Evolutionary conservation across 2,329 filamentous ascomycete species (phyloP), one percentile per base, ranked within the genome.

Genomic region (Falciphora oryzae): DNA sequence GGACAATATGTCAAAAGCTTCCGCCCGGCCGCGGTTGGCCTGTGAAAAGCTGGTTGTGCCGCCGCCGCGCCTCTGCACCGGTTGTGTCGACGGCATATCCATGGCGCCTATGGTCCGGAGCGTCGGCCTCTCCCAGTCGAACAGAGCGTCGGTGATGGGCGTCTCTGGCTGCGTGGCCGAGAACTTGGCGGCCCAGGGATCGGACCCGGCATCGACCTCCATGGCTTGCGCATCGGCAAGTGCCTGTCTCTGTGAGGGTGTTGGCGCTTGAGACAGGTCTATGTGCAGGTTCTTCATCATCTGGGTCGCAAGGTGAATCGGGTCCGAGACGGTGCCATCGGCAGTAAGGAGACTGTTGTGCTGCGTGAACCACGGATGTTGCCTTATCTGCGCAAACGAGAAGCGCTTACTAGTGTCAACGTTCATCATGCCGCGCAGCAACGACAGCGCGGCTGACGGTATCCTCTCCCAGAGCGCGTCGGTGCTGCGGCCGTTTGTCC

Each of bases 331-430:
- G 68, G 83, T 86, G 69, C 94, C 94, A 66, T 93, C 89, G 0
- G 84, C 73, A 4, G 88, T 87, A 62, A 98, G 82, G 70, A 93
- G 89, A 38, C 83, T 84, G 75, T 98, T 99, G 66, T 83, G 83
- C 59, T 92, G 85, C 4, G 92, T 97, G 74, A 92, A 97, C 95
- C 95, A 99, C 1, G 93, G 94, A 76, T 99, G 95, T 68, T 91
- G 88, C 66, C 92, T 90, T 68, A 99, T 89, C 71, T 93, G 88
- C 62, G 91, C 85, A 69, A 98, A 89, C n/a, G 86, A 89, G 79
- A 97, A 97, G 57, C 95, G 88, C 68, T 85, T 87, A 7, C 74
- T 74, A 0, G 90, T 81, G 64, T 97, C 88, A 64, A 97, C 81
- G 68, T 87, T 92, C 83, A 99, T 90, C 92, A 99, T 97, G 65